phyloP scores from a whole-genome alignment of 768 basidiomycete species.

The Leccinum sublutescens region DNA sequence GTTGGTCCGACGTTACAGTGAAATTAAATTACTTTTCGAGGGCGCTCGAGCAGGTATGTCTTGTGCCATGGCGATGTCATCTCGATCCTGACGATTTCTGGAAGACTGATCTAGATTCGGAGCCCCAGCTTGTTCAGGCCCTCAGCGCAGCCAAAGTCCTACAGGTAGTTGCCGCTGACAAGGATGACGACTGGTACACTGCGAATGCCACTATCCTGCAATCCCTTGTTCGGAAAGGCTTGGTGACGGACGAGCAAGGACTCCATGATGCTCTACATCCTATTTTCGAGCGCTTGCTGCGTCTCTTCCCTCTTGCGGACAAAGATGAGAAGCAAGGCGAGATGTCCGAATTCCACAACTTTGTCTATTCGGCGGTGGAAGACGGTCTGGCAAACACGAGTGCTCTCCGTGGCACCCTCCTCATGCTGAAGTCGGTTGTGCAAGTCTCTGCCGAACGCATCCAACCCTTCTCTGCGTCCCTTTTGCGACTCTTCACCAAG shows the following conservation, averaged over 20 bases:
- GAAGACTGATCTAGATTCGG: conserved; percentile 71
- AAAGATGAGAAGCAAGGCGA: conserved; percentile 73
- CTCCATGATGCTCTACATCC: conserved; percentile 83
- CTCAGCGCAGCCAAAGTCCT: conserved; percentile 85
- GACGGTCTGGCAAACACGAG: conserved; percentile 77
- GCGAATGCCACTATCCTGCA: conserved; percentile 70
- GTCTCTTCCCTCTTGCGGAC: conserved; percentile 74
- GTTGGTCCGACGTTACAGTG: conserved; percentile 90
- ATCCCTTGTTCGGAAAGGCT: conserved; percentile 83
- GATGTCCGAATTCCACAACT: conserved; percentile 73
- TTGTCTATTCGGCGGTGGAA: conserved; percentile 67
- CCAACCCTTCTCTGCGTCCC: conserved; percentile 68
- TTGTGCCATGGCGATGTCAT: neutral
- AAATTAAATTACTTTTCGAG: conserved; percentile 89
- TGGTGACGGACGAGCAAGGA: conserved; percentile 72
- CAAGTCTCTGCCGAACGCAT: conserved; percentile 78
- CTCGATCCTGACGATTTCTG: conserved; percentile 5
- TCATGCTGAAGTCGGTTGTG: conserved; percentile 86
- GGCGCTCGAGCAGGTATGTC: conserved; percentile 69
- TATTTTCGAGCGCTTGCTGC: conserved; percentile 77
- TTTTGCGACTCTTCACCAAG: conserved; percentile 84
- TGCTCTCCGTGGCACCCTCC: conserved; percentile 73
- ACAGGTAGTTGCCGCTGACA: conserved; percentile 79
- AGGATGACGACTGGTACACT: conserved; percentile 79
- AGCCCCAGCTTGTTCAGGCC: conserved; percentile 63